Evolutionary conservation across 2,329 filamentous ascomycete genomes (phyloP), one percentile per base, ranked within the genome.

Genomic region (Hyphodiscus sp.): DNA sequence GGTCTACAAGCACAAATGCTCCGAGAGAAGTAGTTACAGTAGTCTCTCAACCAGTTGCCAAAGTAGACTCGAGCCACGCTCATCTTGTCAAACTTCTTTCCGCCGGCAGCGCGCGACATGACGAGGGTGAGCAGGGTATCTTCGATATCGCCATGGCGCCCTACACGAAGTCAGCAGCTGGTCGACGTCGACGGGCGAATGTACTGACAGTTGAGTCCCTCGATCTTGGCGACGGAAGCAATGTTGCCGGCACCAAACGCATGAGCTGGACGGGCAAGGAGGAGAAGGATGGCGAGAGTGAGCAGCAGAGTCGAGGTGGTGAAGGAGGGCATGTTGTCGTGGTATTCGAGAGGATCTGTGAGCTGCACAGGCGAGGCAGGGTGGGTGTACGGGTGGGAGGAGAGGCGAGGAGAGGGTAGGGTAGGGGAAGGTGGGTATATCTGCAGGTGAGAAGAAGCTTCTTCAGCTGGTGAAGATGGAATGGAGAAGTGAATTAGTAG

Each of bases 31-130:
- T 20, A 59, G 64, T 53, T 50, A 68, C 66, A 94, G 72, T 96
- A 96, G 72, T 96, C 91, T 52, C 83, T 82, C 33, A 96, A 81
- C 91, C 91, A 96, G 75, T 96, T 96, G 60, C 91, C 91, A 74
- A 96, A 96, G 75, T 96, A 96, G 59, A 95, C 88, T 57, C 91
- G 83, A 59, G 91, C 88, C 58, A 96, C 87, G 67, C 85, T 87
- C 66, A 95, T 81, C 74, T 94, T 94, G 75, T 81, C 83, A 73
- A 95, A 96, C 67, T 91, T 95, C 76, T 91, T 91, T 62, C 81
- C 81, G 58, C 74, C 74, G 19, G 81, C 82, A 42, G 78, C 77
- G 56, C 79, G 77, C 44, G 83, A 81, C 68, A 86, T 81, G 47
- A 73, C 59, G 53, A 96, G 76, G 56, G 81, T 84, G 55, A 95